Evolutionary conservation across 768 basidiomycete species (phyloP).

Genomic region (Boletus fagicola): DNA sequence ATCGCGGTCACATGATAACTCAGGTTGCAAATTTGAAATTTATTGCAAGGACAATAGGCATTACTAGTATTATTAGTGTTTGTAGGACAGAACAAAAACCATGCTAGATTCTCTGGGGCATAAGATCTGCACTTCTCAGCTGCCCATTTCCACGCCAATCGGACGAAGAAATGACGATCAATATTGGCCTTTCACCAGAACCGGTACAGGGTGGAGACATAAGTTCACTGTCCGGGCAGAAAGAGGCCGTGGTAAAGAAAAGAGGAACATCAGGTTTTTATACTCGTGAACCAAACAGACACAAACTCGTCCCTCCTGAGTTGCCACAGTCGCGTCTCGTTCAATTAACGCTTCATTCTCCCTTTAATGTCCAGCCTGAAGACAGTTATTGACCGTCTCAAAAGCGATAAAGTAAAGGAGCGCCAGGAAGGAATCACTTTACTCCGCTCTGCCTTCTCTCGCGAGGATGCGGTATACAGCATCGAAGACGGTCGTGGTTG

Average conservation of each 20-base stretch:
- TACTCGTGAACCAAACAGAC: constrained; percentile 29
- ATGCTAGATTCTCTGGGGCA: constrained; percentile 30
- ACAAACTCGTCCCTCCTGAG: constrained; percentile 23
- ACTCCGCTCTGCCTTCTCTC: constrained; percentile 51
- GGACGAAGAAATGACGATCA: constrained; percentile 46
- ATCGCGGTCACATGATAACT: constrained; percentile 24
- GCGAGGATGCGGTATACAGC: constrained; percentile 43
- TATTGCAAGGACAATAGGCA: not conserved
- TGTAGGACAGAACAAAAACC: constrained; percentile 38
- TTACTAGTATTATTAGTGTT: not conserved
- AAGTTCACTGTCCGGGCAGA: constrained; percentile 72
- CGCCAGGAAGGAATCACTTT: constrained; percentile 59
- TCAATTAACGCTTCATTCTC: constrained; percentile 2
- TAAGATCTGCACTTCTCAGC: constrained; percentile 41
- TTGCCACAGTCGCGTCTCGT: constrained; percentile 20
- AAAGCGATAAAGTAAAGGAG: constrained; percentile 65
- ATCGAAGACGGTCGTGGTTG: constrained; percentile 47
- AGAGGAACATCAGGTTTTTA: constrained; percentile 17
- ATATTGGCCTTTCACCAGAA: constrained; percentile 79
- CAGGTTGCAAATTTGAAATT: too few relatives aligned
- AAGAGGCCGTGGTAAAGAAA: constrained; percentile 47
- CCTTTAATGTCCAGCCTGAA: constrained; percentile 42
- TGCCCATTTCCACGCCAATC: constrained; percentile 57
- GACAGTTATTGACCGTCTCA: constrained; percentile 49
- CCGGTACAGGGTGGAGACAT: constrained; percentile 65